Conservation (phyloP, 805 yeast species). For the Nadsonia fulvescens region DNA sequence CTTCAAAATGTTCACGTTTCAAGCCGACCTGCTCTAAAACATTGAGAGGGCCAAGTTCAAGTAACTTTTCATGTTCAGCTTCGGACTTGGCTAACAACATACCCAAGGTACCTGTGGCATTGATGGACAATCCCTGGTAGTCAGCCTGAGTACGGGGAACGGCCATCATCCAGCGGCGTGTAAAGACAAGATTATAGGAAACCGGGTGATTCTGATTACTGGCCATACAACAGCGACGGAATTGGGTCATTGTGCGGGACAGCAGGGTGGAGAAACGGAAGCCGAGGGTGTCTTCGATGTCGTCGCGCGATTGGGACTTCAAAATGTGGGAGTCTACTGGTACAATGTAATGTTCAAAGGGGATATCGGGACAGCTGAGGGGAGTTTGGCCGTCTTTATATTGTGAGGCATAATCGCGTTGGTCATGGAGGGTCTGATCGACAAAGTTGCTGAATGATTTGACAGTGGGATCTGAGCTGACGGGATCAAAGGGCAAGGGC, state of each 20-base stretch:
- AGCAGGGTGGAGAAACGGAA: constrained; percentile 55
- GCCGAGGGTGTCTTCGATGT: constrained; percentile 40
- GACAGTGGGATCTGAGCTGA: constrained; percentile 37
- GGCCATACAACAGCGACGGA: constrained; percentile 28
- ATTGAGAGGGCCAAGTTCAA: constrained; percentile 26
- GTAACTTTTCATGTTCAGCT: constrained; percentile 26
- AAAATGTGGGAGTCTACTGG: constrained; percentile 29
- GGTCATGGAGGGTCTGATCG: constrained; percentile 7
- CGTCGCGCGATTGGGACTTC: constrained; percentile 9
- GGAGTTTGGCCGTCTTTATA: constrained; percentile 30
- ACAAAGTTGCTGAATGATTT: constrained; percentile 18
- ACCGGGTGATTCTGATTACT: constrained; percentile 16
- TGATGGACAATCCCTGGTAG: constrained; percentile 35
- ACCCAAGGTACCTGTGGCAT: constrained; percentile 70
- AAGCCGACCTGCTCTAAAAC: constrained; percentile 52
- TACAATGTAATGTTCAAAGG: constrained; percentile 72
- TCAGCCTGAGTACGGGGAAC: constrained; percentile 52
- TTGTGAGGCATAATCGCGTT: constrained; percentile 10
- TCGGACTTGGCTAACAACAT: constrained; percentile 56
- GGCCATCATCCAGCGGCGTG: constrained; percentile 65
- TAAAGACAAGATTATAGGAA: constrained; percentile 70
- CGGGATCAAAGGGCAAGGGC: constrained; percentile 47
- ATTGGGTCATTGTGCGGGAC: constrained; percentile 49
- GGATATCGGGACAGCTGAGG: constrained; percentile 36
- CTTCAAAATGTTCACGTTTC: no score